These are phyloP conservation scores for Fusarium euwallaceae DNA, from an alignment of 2,329 filamentous ascomycete genomes.

Conservation along the genomic window DNA sequence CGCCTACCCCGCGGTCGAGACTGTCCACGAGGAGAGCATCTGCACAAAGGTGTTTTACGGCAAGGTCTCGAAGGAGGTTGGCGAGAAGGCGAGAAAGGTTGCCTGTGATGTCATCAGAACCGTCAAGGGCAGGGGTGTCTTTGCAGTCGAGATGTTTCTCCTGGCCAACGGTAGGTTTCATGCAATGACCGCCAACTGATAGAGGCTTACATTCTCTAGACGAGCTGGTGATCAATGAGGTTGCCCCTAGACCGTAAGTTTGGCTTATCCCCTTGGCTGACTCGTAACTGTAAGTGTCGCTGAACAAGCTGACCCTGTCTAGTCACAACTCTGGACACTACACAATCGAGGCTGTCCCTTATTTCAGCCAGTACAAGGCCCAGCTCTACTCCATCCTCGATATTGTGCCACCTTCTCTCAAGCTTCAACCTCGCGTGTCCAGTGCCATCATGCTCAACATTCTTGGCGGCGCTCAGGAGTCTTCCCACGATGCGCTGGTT, in stretches of 20 bases:
- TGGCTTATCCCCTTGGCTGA: neutral
- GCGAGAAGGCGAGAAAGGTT: constrained; percentile 64
- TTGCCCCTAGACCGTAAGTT: constrained; percentile 74
- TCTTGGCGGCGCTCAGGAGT: constrained; percentile 74
- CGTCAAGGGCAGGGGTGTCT: constrained; percentile 91
- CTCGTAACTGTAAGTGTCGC: neutral
- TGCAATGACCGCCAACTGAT: neutral
- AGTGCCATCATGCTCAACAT: constrained; percentile 85
- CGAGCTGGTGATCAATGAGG: constrained; percentile 84
- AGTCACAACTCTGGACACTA: constrained; percentile 93
- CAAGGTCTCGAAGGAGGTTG: constrained; percentile 81
- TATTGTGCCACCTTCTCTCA: constrained; percentile 65
- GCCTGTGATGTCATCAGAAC: constrained; percentile 72
- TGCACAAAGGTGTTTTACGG: constrained; percentile 92
- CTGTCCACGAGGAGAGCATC: constrained; percentile 93
- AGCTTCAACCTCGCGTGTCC: constrained; percentile 70
- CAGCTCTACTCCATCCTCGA: constrained; percentile 88
- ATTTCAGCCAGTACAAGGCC: constrained; percentile 91
- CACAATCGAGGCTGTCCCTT: constrained; percentile 90
- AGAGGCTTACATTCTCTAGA: constrained; percentile 51
- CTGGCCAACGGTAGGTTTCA: constrained; percentile 71
- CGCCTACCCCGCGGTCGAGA: constrained; percentile 92
- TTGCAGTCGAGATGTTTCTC: constrained; percentile 97
- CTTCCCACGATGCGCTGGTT: constrained; percentile 70
- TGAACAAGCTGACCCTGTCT: constrained; percentile 43